Evolutionary conservation across 2,329 filamentous ascomycete genomes (phyloP).

Genomic region (Fusarium domesticum): DNA sequence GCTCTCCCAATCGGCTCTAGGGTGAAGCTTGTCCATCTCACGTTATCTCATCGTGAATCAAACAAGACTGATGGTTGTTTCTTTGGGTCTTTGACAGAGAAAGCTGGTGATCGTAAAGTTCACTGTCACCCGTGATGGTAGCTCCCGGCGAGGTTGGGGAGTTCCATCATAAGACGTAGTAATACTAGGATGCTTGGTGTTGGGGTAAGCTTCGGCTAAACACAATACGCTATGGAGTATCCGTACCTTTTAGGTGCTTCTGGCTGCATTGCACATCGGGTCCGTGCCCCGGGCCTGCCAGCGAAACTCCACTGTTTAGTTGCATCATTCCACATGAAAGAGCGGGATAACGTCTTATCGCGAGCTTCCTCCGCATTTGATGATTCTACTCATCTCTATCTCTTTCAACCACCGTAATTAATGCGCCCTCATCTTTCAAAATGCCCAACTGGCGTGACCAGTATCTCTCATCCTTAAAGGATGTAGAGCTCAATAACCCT

Average conservation of each 20-base stretch:
- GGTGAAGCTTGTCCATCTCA: constrained; percentile 56
- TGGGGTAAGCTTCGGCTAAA: constrained; percentile 35
- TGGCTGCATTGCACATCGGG: too few relatives aligned
- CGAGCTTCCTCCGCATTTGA: constrained; percentile 3
- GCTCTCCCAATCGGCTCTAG: constrained; percentile 90
- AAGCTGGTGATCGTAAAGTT: neutral
- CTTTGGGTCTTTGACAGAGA: neutral
- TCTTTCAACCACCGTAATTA: neutral
- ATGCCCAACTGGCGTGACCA: constrained; percentile 76
- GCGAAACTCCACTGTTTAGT: constrained; percentile 2
- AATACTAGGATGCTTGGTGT: constrained; percentile 17
- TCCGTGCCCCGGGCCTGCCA: too few relatives aligned
- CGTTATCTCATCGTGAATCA: constrained; percentile 32
- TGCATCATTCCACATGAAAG: constrained; percentile 30
- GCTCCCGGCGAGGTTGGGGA: constrained; percentile 18
- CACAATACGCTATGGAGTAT: constrained; percentile 2
- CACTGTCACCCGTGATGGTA: neutral
- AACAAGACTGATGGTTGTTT: neutral
- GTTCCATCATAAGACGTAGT: constrained; percentile 18
- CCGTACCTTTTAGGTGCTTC: too few relatives aligned
- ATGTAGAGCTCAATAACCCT: constrained; percentile 64
- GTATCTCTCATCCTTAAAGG: constrained; percentile 71
- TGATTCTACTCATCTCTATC: constrained; percentile 1
- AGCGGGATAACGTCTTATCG: constrained; percentile 10
- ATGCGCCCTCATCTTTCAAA: constrained; percentile 7